Base-by-base conservation (phyloP, 2,329 filamentous ascomycete genomes). In the Cadophora sp. region DNA sequence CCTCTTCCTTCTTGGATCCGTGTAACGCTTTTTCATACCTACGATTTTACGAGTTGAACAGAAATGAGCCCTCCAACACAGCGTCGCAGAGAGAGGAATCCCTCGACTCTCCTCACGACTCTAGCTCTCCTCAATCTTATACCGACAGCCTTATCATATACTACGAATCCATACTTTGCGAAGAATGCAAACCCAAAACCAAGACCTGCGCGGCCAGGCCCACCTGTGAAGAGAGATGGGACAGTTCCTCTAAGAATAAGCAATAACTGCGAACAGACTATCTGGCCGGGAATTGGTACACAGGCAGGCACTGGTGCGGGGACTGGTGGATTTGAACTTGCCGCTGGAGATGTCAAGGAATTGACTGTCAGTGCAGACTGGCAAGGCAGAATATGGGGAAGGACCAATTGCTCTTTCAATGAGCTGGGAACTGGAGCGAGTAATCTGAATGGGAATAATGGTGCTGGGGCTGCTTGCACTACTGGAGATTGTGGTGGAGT, bases 371-470 rank as follows among this genome's bases (percentile, higher is more conserved):
- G 89, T 12, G 82, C 86, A 61, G 87, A 93, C 73, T 97, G 92
- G 93, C 89, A 92, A 77, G 93, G 93, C 11, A 87, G 93, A 64
- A 83, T 96, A 31, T 96, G 92, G 93, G 93, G 89, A 14, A 85
- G 93, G 64, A 95, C 92, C 22, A 96, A 96, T 77, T 97, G 93
- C 80, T 92, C 87, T 48, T 93, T 94, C 78, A 88, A 90, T 73
- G 83, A 83, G 19, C 85, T 88, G 59, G 91, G 89, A 1, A 88
- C 84, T 62, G 82, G 79, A n/a, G 80, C 85, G 24, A 79, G 80
- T 26, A 81, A 80, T 68, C 79, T 80, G 34, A 79, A 77, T 51
- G 77, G 76, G 37, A 74, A 76, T 63, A 78, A 81, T 73, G 83
- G 82, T 43, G 76, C 78, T n/a, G 83, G 84, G 9, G 80, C 79